A percentile compares a stretch with the other conserved stretches of the same genome.
phyloP scores from a whole-genome alignment of 257 asterid species.

The Perilla frutescens region DNA sequence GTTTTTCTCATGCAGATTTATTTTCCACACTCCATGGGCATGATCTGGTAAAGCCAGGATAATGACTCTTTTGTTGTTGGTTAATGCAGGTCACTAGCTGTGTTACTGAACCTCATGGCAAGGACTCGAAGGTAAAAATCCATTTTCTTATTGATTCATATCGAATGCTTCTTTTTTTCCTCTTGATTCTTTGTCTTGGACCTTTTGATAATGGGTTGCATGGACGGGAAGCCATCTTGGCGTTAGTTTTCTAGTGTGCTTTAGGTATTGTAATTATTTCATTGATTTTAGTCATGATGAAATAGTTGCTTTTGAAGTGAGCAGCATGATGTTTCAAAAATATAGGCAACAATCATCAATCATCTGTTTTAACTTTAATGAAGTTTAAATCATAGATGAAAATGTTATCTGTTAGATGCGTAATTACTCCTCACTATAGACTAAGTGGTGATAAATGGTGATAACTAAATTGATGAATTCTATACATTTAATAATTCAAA shows the following conservation, averaged over 20 bases:
- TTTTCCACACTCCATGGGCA: neutral
- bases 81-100: constrained; percentile 20
- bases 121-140: neutral
- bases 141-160: neutral
- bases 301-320: neutral
- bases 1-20: neutral
- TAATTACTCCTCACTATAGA: neutral
- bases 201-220: neutral
- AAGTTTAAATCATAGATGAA: constrained; percentile 1
- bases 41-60: neutral
- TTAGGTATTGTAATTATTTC: neutral
- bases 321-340: neutral
- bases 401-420: neutral
- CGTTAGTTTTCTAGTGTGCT: constrained; percentile 3
- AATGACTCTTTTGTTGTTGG: neutral
- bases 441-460: neutral
- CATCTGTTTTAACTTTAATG: neutral
- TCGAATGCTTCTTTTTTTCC: neutral
- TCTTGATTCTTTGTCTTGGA: neutral
- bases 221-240: neutral
- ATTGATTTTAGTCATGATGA: neutral
- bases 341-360: constrained; percentile 3
- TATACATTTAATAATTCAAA: neutral
- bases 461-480: neutral
- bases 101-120: neutral